Base-by-base conservation (phyloP, 2,329 filamentous ascomycete genomes). In the Paecilomyces niveus region DNA sequence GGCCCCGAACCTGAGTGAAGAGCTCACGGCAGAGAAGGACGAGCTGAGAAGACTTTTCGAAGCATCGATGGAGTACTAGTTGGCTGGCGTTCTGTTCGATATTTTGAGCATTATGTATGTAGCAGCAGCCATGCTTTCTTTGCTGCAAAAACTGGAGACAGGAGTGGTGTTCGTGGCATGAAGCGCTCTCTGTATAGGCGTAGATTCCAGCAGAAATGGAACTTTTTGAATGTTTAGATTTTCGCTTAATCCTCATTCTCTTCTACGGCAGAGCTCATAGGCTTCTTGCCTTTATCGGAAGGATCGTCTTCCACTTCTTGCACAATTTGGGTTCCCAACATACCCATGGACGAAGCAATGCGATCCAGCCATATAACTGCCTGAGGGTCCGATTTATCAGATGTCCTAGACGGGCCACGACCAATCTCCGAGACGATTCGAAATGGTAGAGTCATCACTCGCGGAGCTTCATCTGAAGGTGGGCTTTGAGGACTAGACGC, bases 1-100 rank as follows among this genome's bases (percentile, higher is more conserved):
- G 62, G 94, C 94, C 31, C 95, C 94, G 0, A 92, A 84, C 26
- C 74, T 99, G 67, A 85, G 84, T 45, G 83, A 82, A 64, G 88
- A 92, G 68, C 73, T 90, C 53, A 80, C 87, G 67, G 78, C 81
- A 54, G 89, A 93, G 74, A 85, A 83, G 72, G 88, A 90, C 58
- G 87, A 92, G 74, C 73, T 94, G 67, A 81, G 85, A 62, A 73
- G 70, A 10, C 70, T 94, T 63, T 89, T 93, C 74, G 89, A 92
- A 67, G 74, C 81, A 65, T 79, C 81, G 29, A 72, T 85, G 77
- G 76, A 78, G 58, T 83, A 81, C 70, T 85, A 75, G 63, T 58
- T 13, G 32, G 59, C 22, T 26, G 15, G 18, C 15, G 13, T 29
- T 33, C 18, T 21, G 53, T 52, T 52, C n/a, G n/a, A n/a, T n/a